phyloP scores from a whole-genome alignment of 495 filamentous ascomycete species.

The Emericellopsis terricola region DNA sequence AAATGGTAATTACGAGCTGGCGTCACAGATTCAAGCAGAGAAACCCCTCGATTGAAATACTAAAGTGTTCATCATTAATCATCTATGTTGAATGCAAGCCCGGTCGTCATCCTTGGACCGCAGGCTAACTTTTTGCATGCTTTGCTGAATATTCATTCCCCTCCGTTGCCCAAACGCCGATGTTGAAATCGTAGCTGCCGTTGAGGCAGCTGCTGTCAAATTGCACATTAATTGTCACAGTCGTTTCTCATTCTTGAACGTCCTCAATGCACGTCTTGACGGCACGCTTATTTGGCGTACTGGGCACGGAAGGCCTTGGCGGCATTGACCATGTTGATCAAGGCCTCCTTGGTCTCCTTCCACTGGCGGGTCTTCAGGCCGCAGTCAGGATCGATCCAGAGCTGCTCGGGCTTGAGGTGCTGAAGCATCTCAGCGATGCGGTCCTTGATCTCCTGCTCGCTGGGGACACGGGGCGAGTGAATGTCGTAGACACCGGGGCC shows the following conservation, averaged over 20 bases:
- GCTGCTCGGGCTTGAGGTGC: constrained; percentile 85
- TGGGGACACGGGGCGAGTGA: constrained; percentile 92
- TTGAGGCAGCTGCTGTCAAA: neutral
- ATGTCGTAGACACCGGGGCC: constrained; percentile 99
- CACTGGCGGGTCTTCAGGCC: constrained; percentile 96
- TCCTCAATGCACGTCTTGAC: neutral
- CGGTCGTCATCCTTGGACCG: neutral
- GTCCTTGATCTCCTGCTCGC: constrained; percentile 91
- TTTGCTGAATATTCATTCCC: constrained; percentile 1
- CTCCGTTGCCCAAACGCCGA: constrained; percentile 6
- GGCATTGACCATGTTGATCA: constrained; percentile 86
- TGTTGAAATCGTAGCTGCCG: constrained; percentile 6
- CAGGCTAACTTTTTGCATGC: neutral
- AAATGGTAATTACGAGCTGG: too few species aligned
- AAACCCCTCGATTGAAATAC: too few species aligned
- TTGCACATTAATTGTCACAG: neutral
- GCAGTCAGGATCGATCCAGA: constrained; percentile 98
- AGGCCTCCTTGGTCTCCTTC: constrained; percentile 85
- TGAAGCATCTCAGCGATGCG: constrained; percentile 92
- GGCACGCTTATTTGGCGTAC: constrained; percentile 35
- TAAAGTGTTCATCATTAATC: neutral
- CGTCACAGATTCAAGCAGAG: too few species aligned
- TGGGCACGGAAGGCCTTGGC: constrained; percentile 91
- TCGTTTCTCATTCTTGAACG: neutral
- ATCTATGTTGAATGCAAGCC: constrained; percentile 4